Percentiles rank a stretch among this genome's conserved stretches.
Conservation (phyloP, 768 basidiomycete genomes). For the Polyporus arcularius region DNA sequence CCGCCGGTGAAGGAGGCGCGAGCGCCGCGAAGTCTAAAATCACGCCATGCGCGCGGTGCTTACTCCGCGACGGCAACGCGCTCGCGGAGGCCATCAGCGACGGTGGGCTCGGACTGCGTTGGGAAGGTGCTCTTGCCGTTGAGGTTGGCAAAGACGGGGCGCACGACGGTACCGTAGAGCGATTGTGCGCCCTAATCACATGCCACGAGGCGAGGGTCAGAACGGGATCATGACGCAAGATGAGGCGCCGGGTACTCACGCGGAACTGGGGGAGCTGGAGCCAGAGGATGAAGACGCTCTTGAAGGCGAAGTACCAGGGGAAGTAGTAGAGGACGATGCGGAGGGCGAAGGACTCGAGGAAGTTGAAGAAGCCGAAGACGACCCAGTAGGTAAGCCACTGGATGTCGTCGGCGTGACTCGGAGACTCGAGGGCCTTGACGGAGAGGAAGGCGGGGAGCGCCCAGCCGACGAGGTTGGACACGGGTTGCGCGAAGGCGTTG, state of each 20-base stretch:
- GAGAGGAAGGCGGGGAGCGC: constrained; percentile 93
- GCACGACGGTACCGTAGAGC: constrained; percentile 74
- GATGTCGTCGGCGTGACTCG: constrained; percentile 80
- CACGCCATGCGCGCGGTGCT: neutral
- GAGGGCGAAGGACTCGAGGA: constrained; percentile 84
- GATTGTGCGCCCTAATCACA: constrained; percentile 76
- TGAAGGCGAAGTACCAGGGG: constrained; percentile 94
- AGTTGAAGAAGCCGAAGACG: constrained; percentile 92
- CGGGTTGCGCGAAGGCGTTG: constrained; percentile 89
- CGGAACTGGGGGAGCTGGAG: constrained; percentile 84
- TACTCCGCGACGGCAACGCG: constrained; percentile 41
- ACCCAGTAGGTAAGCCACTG: constrained; percentile 99
- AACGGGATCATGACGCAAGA: constrained; percentile 10
- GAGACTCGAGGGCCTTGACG: constrained; percentile 89
- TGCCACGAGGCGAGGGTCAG: constrained; percentile 1
- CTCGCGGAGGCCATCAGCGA: constrained; percentile 49
- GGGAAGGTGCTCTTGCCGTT: constrained; percentile 31
- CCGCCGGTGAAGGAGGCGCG: constrained; percentile 2
- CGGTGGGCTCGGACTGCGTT: constrained; percentile 52
- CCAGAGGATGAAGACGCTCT: constrained; percentile 90
- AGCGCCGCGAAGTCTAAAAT: constrained; percentile 4
- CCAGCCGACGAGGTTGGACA: constrained; percentile 96
- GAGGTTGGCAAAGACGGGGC: constrained; percentile 75
- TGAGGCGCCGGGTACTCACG: constrained; percentile 49
- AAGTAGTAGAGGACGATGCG: constrained; percentile 87